These are phyloP conservation scores for Carex cristatella DNA, from an alignment of 176 grass and related monocot genomes.

Conservation along the genomic window DNA sequence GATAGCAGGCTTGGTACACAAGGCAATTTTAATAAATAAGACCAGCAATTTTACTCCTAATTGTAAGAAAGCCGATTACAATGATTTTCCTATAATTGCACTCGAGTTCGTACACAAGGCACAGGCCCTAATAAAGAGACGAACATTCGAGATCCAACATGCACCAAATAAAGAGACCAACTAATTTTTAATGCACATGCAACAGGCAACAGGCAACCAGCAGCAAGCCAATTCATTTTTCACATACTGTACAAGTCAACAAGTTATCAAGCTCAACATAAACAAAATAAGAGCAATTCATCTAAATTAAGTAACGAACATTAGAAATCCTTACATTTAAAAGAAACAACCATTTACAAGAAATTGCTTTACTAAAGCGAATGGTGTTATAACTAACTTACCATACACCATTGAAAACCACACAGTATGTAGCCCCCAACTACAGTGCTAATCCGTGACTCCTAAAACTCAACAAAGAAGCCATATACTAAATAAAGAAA, in stretches of 20 bases:
- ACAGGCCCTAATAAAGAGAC: too few species aligned
- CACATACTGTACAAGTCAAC: not conserved
- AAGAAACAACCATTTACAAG: conserved; percentile 17
- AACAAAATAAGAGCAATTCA: not conserved
- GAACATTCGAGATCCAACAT: too few species aligned
- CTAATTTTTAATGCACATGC: not conserved
- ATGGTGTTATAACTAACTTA: not conserved
- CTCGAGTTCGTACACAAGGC: too few species aligned
- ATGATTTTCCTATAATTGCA: too few species aligned
- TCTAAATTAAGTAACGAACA: not conserved
- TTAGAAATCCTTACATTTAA: not conserved
- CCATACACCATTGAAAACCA: not conserved
- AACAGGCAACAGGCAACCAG: too few species aligned
- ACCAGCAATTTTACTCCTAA: too few species aligned
- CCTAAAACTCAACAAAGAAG: not conserved
- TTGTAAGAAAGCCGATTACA: too few species aligned
- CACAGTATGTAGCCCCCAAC: not conserved
- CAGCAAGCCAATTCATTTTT: not conserved
- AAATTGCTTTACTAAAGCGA: not conserved
- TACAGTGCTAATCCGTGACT: not conserved
- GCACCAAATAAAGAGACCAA: too few species aligned
- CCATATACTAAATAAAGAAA: not conserved
- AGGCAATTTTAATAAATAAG: too few species aligned
- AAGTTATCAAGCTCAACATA: not conserved
- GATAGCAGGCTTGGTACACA: too few species aligned